phyloP scores from a whole-genome alignment of 73 alveolate genomes.

The Vitrella brassicaformis region DNA sequence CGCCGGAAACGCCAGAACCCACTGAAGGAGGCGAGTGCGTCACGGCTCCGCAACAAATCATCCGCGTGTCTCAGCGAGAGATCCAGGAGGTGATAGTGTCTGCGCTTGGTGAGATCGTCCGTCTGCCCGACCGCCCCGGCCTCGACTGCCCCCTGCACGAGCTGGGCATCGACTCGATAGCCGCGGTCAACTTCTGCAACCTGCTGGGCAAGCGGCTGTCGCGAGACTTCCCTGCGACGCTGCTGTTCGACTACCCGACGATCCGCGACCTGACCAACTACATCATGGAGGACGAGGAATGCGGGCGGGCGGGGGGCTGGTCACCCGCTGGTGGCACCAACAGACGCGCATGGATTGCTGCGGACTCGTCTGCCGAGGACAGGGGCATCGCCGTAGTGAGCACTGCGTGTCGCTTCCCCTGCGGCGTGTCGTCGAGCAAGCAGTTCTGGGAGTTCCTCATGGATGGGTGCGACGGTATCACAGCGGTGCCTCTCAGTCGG shows the following conservation, averaged over 20 bases:
- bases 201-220: not conserved
- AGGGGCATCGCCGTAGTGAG: not conserved
- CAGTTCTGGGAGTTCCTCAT: not conserved
- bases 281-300: not conserved
- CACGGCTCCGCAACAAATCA: too few relatives aligned
- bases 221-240: not conserved
- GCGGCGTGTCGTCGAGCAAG: not conserved
- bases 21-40: too few relatives aligned
- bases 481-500: not conserved
- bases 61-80: too few relatives aligned
- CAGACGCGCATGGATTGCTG: too few relatives aligned
- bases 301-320: not conserved
- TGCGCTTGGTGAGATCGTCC: too few relatives aligned
- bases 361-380: not conserved
- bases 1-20: too few relatives aligned
- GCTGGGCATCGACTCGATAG: slow-evolving; percentile 28
- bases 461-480: not conserved
- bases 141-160: slow-evolving; percentile 12
- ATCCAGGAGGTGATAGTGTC: too few relatives aligned
- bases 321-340: too few relatives aligned
- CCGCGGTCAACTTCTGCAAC: slow-evolving; percentile 30
- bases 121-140: too few relatives aligned
- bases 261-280: slow-evolving; percentile 14
- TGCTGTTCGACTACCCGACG: not conserved
- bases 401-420: slow-evolving; percentile 7